Evolutionary conservation across 2,329 filamentous ascomycete genomes (phyloP).

Genomic region (Phyllosticta citribraziliensis): DNA sequence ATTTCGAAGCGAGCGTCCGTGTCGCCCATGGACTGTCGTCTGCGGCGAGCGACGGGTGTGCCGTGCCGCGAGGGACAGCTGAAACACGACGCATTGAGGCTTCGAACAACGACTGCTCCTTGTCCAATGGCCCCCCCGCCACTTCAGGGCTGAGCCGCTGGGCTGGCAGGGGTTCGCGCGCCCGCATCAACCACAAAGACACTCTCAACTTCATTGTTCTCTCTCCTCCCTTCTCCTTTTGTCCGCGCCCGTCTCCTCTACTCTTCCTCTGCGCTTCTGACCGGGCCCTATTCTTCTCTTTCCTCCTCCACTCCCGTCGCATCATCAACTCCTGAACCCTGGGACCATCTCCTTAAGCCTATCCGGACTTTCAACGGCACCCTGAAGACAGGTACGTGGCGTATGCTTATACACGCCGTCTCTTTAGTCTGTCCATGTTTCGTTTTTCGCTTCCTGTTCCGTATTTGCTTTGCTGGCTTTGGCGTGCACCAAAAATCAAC

Average conservation of each 20-base stretch:
- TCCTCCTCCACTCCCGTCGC: neutral
- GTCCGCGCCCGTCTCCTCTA: neutral
- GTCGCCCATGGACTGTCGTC: neutral
- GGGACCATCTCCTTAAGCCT: neutral
- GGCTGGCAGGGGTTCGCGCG: neutral
- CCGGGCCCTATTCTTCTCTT: neutral
- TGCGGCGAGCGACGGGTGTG: neutral
- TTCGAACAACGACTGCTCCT: neutral
- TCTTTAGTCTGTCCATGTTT: neutral
- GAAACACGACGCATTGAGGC: neutral
- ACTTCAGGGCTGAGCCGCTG: neutral
- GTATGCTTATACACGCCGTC: neutral
- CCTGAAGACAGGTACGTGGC: neutral
- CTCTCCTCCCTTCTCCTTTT: neutral
- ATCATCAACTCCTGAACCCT: neutral
- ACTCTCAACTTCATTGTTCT: neutral
- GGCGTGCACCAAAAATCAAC: neutral
- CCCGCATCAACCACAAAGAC: neutral
- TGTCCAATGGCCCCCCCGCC: neutral
- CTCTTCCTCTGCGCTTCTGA: neutral
- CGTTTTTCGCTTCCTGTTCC: neutral
- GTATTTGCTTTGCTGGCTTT: neutral
- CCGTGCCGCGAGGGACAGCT: neutral
- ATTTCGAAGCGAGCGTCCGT: neutral
- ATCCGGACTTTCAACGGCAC: neutral